Evolutionary conservation across 2,329 filamentous ascomycete genomes (phyloP).

Genomic region (Trichoderma pleuroti): DNA sequence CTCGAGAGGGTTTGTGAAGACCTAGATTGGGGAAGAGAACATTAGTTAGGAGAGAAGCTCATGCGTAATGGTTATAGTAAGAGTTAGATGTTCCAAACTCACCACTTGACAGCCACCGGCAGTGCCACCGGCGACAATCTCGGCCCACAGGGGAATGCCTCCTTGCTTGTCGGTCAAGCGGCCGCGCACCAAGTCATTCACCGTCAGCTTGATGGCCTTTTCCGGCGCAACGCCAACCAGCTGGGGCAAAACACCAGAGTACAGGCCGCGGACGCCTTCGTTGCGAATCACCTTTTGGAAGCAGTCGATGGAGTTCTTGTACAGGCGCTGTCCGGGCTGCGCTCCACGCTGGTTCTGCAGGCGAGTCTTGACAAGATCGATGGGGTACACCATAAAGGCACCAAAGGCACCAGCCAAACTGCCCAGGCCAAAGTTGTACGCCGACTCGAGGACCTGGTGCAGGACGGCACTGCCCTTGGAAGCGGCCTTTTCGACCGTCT

Average conservation of each 20-base stretch:
- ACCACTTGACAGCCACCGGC: slow-evolving; percentile 96
- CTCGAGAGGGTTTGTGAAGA: slow-evolving; percentile 96
- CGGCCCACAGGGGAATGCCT: slow-evolving; percentile 65
- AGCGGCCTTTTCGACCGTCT: slow-evolving; percentile 36
- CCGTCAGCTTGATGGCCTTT: slow-evolving; percentile 98
- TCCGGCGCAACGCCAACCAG: slow-evolving; percentile 97
- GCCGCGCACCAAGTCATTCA: slow-evolving; percentile 87
- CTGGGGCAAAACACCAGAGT: slow-evolving; percentile 92
- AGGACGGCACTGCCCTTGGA: slow-evolving; percentile 44
- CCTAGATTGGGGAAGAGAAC: slow-evolving; percentile 44
- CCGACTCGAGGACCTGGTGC: slow-evolving; percentile 61
- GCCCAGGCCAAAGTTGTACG: slow-evolving; percentile 86
- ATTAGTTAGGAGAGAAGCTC: neutral
- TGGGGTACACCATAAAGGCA: slow-evolving; percentile 99
- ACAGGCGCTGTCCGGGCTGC: slow-evolving; percentile 79
- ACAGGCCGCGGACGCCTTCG: slow-evolving; percentile 84
- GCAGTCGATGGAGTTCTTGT: slow-evolving; percentile 97
- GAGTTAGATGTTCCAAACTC: slow-evolving; percentile 40
- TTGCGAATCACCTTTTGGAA: slow-evolving; percentile 89
- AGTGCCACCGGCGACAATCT: slow-evolving; percentile 82
- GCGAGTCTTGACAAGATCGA: slow-evolving; percentile 96
- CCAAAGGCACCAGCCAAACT: slow-evolving; percentile 92
- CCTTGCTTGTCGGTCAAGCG: slow-evolving; percentile 73
- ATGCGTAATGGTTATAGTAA: neutral
- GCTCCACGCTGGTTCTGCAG: slow-evolving; percentile 93